Base-by-base conservation (phyloP, 148 eudicot genomes). In the Diospyros kaki region DNA sequence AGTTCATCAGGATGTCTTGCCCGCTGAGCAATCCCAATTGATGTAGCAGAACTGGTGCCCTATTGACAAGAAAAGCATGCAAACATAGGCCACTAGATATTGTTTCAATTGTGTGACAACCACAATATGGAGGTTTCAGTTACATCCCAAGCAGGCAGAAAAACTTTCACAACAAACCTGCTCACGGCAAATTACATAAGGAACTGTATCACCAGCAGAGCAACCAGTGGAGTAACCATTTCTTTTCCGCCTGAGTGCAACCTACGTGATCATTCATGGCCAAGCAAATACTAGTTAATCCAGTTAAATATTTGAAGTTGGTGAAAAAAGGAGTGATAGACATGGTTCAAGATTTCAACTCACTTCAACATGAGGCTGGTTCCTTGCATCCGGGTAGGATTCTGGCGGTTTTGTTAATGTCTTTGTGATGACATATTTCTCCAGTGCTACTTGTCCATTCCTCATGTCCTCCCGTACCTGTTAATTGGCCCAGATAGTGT, bases 1-100 rank as follows among this genome's bases (percentile, higher is more conserved):
- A 96, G 77, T 83, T 96, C 99, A 73, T 96, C 98, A 71, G 99
- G 99, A 84, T 96, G 99, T 84, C 99, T 93, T 68, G 99, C 99
- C 54, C 99, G 94, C 84, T 91, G 99, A 77, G 99, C 97, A 75
- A 96, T 91, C 68, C 97, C 97, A 45, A 79, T 48, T 12, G 96
- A 89, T 75, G 83, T 73, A 74, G 83, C 85, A 51, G 88, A 85
- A 82, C 83, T 71, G 62, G 70, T 76, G 17, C 89, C 99, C 99
- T 96, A 84, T n/a, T 67, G 70, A 71, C 46, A 67, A 53, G 50
- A 78, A 46, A 64, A 4, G 28, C 58, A 76, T 14, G 61, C 73
- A 72, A 28, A 56, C 72, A 46, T 66, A 28, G 41, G 73, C 44
- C 46, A 66, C 58, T 4, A 54, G 12, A 17, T 6, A 67, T 28